Percentiles rank a stretch among this genome's conserved stretches.
Evolutionary conservation across 768 basidiomycete genomes (phyloP).

Genomic region (Porpolomopsis calyptriformis): DNA sequence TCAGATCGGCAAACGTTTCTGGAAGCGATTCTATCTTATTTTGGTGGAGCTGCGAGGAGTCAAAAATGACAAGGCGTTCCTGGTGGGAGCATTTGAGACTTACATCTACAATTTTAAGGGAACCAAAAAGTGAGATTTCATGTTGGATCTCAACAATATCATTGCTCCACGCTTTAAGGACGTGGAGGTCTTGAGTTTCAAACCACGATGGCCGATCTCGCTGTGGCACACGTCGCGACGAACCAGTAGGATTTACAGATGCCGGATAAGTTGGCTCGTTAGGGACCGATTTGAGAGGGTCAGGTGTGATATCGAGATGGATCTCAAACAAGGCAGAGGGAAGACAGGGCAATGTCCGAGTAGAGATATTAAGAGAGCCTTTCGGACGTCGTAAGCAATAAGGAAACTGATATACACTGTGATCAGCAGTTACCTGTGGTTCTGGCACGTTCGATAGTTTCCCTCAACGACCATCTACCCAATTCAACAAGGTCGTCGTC

Average conservation of each 20-base stretch:
- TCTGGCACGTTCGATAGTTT: conserved; percentile 68
- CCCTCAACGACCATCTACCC: conserved; percentile 53
- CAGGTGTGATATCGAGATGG: conserved; percentile 66
- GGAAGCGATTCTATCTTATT: conserved; percentile 60
- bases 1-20: conserved; percentile 56
- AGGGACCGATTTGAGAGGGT: conserved; percentile 52
- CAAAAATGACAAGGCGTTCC: not conserved
- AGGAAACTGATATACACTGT: conserved; percentile 16
- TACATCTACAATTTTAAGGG: conserved; percentile 71
- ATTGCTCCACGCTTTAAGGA: conserved; percentile 73
- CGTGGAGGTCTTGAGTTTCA: conserved; percentile 67
- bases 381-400: conserved; percentile 35
- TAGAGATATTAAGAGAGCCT: conserved; percentile 69
- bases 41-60: conserved; percentile 49
- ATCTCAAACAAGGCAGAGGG: conserved; percentile 73
- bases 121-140: conserved; percentile 77
- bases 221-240: conserved; percentile 31
- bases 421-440: conserved; percentile 51
- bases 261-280: conserved; percentile 45
- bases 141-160: conserved; percentile 70
- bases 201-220: conserved; percentile 58
- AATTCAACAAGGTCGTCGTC: conserved; percentile 43
- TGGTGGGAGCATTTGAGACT: conserved; percentile 18
- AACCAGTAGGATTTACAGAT: conserved; percentile 21
- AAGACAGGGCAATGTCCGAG: conserved; percentile 60